phyloP scores from a whole-genome alignment of 2,329 filamentous ascomycete genomes.

The Teratosphaeria viscida region DNA sequence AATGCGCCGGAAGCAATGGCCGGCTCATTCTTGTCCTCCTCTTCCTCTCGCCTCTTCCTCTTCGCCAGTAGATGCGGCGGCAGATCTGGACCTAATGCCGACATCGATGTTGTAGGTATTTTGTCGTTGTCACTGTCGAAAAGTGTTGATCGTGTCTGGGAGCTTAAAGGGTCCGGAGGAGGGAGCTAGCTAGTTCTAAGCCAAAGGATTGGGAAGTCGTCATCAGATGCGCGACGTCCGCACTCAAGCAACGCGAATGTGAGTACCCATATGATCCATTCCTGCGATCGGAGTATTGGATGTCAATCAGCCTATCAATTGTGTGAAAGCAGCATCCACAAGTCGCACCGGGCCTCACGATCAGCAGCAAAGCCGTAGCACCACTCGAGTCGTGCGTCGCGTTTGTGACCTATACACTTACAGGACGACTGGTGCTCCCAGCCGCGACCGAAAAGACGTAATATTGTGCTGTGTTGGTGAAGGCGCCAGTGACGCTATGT shows the following conservation, averaged over 20 bases:
- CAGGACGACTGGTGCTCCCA: neutral
- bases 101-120: constrained; percentile 36
- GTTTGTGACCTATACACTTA: neutral
- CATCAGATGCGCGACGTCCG: neutral
- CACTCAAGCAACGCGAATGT: neutral
- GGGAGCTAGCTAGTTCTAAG: neutral
- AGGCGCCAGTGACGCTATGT: constrained; percentile 37
- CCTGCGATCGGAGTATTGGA: neutral
- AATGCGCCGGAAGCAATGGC: constrained; percentile 29
- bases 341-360: neutral
- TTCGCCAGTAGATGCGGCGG: constrained; percentile 53
- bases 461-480: neutral
- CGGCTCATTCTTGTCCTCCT: constrained; percentile 18
- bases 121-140: neutral
- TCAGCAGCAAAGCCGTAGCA: neutral
- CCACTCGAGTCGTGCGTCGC: constrained; percentile 1
- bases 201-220: neutral
- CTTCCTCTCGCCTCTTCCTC: constrained; percentile 38
- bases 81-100: constrained; percentile 59
- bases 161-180: neutral
- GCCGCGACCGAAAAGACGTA: neutral
- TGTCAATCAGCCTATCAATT: neutral
- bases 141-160: neutral
- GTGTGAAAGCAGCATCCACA: neutral
- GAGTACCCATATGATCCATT: neutral